A percentile compares a stretch with the other conserved stretches of the same genome.
Evolutionary conservation across 192 early-diverging fungal genomes (phyloP).

Genomic region (Jimgerdemannia flammicorona): DNA sequence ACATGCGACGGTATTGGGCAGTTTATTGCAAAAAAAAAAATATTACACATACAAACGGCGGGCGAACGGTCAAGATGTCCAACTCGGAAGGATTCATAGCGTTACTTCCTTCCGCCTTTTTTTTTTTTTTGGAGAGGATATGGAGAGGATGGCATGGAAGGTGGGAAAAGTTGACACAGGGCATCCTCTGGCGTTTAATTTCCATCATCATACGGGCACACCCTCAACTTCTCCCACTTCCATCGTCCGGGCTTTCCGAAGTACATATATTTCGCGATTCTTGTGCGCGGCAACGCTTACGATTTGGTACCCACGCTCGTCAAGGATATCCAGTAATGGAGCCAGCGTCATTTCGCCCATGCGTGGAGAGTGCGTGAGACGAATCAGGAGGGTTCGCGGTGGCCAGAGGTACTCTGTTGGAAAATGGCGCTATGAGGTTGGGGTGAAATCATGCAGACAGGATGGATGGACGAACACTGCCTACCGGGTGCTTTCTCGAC

Average conservation of each 20-base stretch:
- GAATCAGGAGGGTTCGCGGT: conserved; percentile 3
- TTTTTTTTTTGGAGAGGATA: too few relatives aligned
- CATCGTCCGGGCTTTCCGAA: neutral
- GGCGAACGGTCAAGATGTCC: too few relatives aligned
- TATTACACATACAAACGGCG: too few relatives aligned
- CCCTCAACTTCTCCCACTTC: neutral
- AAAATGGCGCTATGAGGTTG: too few relatives aligned
- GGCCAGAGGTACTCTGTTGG: conserved; percentile 3
- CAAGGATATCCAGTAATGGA: neutral
- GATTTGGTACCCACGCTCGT: neutral
- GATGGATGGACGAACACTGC: neutral
- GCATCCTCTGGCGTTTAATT: too few relatives aligned
- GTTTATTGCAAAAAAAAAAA: too few relatives aligned
- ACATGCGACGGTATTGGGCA: too few relatives aligned
- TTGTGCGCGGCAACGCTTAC: neutral
- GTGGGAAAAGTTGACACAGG: too few relatives aligned
- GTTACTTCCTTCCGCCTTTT: too few relatives aligned
- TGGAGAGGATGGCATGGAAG: too few relatives aligned
- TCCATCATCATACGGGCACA: neutral
- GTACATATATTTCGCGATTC: neutral
- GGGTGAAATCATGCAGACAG: too few relatives aligned
- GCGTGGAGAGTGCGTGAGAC: conserved; percentile 3
- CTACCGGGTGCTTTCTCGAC: conserved; percentile 1
- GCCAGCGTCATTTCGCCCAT: conserved; percentile 5
- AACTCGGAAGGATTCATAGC: too few relatives aligned